Evolutionary conservation across 225 moss, liverwort and hornwort species (phyloP).

Genomic region (Rhytidiadelphus loreus): DNA sequence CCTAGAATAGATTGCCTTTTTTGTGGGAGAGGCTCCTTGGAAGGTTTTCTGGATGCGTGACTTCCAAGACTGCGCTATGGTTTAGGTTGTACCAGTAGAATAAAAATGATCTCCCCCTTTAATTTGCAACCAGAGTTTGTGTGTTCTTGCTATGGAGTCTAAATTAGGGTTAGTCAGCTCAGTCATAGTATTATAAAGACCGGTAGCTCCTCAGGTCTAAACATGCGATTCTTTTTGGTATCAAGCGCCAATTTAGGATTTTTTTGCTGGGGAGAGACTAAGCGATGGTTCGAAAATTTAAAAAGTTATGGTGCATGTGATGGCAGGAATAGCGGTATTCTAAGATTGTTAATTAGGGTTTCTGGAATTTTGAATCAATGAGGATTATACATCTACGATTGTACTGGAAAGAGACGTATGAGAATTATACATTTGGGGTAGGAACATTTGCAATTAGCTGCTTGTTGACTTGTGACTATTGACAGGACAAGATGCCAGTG

Average conservation of each 20-base stretch:
- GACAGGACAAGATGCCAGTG: slow-evolving; percentile 55
- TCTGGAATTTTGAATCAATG: not conserved
- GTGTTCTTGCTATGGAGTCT: not conserved
- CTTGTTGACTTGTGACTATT: not conserved
- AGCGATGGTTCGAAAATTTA: not conserved
- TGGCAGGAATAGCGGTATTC: not conserved
- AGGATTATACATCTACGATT: not conserved
- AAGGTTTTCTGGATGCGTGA: not conserved
- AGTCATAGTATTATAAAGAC: not conserved
- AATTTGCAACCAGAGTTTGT: not conserved
- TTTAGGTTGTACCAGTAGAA: not conserved
- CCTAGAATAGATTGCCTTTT: not conserved
- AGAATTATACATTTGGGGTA: not conserved
- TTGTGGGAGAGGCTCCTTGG: not conserved
- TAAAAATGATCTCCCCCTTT: not conserved
- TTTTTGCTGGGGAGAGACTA: not conserved
- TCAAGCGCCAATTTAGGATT: not conserved
- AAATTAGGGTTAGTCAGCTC: not conserved
- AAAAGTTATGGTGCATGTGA: not conserved
- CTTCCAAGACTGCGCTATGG: not conserved
- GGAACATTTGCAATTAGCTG: not conserved
- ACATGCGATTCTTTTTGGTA: no score
- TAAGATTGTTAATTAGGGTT: not conserved
- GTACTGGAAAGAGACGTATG: not conserved
- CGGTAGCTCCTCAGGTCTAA: not conserved